Evolutionary conservation across 495 filamentous ascomycete genomes (phyloP), one percentile per base, ranked within the genome.

Genomic region (Podospora pseudoanserina): DNA sequence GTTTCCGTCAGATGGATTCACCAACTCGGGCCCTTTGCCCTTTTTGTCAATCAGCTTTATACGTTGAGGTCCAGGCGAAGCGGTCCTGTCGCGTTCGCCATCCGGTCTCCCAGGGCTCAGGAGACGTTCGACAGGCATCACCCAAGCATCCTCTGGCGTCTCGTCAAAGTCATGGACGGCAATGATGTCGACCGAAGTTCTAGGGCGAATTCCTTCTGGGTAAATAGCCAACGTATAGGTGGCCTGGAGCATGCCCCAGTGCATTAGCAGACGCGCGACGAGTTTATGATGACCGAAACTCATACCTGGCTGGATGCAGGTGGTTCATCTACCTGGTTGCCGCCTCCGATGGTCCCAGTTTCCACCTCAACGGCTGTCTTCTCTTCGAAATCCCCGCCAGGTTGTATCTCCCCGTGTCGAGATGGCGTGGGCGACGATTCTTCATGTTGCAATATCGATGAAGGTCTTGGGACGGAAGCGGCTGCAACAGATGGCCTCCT

Each of bases 161-260:
- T 70, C 69, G 19, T 61, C 69, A 34, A 70, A 23, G 44, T 70
- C 69, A 30, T 70, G 65, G 5, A 70, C 69, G 19, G 69, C 69
- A 30, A 70, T 58, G 55, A 70, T 70, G 27, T 70, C 69, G 4
- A 70, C 62, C 0, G 61, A 67, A 9, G 63, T 23, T 4, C 2
- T 49, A 3, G 63, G 39, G 9, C 39, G 39, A 16, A 49, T 49
- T 6, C 2, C 39, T 11, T 11, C 9, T 16, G 39, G 39, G 15
- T 11, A 49, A 16, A 49, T 3, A 49, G 7, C 39, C 15, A 49
- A 16, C 39, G 5, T 13, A 13, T 49, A 49, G 13, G 15, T 49
- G 2, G 39, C 39, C 39, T 49, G 9, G 6, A 16, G 13, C 9
- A 49, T 18, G 39, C 9, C 7, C 0, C 7, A 18, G 39, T 16